A percentile compares a stretch with the other conserved stretches of the same genome.
phyloP scores from a whole-genome alignment of 2,329 filamentous ascomycete species.

The Bipolaris victoriae region DNA sequence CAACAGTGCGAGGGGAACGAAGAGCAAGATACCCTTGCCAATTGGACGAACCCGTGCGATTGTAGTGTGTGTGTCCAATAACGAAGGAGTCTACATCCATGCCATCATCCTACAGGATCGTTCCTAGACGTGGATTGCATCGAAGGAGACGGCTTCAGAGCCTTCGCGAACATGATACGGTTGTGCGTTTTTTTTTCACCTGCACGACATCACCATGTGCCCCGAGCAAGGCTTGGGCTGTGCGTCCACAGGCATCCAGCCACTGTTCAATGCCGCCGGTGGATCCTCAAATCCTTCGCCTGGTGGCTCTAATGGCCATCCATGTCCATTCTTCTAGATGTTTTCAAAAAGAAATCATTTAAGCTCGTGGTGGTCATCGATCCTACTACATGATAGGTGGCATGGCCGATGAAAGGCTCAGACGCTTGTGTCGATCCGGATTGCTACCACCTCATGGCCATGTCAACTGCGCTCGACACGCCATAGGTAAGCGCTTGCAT shows the following conservation, averaged over 20 bases:
- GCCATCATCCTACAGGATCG: background rate
- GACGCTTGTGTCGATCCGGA: background rate
- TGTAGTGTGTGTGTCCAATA: background rate
- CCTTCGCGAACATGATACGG: constrained; percentile 3
- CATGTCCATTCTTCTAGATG: background rate
- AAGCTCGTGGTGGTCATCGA: background rate
- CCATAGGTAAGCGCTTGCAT: background rate
- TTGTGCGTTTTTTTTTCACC: constrained; percentile 1
- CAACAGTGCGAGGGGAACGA: background rate
- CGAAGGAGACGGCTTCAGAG: background rate
- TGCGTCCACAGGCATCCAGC: background rate
- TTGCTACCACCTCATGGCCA: background rate
- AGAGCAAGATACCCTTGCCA: background rate
- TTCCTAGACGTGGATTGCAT: background rate
- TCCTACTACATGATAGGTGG: background rate
- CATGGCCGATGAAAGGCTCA: background rate
- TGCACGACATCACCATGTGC: constrained; percentile 10
- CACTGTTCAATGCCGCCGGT: background rate
- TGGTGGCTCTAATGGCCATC: background rate
- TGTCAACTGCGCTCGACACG: background rate
- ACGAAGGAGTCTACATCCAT: background rate
- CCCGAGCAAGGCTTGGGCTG: background rate
- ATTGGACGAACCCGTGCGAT: background rate
- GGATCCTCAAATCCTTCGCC: constrained; percentile 3
- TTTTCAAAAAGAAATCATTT: constrained; percentile 1